phyloP scores from a whole-genome alignment of 78 protist species.

The Dictyostelium capitatum region DNA sequence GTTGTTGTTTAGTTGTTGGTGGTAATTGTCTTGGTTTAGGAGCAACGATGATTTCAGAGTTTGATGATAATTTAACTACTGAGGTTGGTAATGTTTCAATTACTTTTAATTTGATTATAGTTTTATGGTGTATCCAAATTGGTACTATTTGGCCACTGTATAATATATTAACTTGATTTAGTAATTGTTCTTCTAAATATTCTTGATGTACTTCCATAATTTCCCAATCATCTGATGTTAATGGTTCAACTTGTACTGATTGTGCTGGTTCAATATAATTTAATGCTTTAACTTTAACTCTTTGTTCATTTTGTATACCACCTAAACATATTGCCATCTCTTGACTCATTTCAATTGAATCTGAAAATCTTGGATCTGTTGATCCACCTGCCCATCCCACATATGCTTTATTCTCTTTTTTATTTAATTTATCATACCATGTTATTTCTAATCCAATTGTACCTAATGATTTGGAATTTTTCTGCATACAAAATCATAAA shows the following conservation, averaged over 20 bases:
- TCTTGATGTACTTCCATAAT: conserved; percentile 65
- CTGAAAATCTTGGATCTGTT: conserved; percentile 9
- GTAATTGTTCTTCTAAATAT: conserved; percentile 68
- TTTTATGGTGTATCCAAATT: conserved; percentile 77
- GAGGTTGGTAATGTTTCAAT: conserved; percentile 33
- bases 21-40: conserved; percentile 71
- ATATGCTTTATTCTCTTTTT: conserved; percentile 43
- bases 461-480: conserved; percentile 12
- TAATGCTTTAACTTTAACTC: neutral
- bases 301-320: conserved; percentile 18
- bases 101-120: conserved; percentile 36
- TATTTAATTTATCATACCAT: conserved; percentile 59
- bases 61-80: conserved; percentile 17
- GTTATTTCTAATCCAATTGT: conserved; percentile 53
- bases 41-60: conserved; percentile 65
- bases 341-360: conserved; percentile 72
- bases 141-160: conserved; percentile 68
- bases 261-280: neutral
- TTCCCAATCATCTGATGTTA: conserved; percentile 84
- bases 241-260: conserved; percentile 74
- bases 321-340: conserved; percentile 31
- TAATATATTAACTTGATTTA: conserved; percentile 74
- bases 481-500: neutral
- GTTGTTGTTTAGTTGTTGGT: neutral
- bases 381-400: conserved; percentile 84